Conservation (phyloP, 305 asterid genomes). For the Stenogyne calaminthoides region DNA sequence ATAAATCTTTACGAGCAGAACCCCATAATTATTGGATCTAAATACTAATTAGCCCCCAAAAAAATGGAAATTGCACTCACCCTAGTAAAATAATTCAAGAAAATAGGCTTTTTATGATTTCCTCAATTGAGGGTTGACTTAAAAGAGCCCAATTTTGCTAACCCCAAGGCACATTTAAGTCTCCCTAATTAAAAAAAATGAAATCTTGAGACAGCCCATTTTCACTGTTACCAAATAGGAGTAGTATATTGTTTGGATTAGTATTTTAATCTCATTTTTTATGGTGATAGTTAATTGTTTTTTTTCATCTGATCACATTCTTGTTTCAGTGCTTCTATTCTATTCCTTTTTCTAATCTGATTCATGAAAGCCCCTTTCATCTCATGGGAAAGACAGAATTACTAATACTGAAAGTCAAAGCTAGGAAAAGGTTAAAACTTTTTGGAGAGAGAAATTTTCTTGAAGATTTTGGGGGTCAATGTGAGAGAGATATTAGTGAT, state of each 20-base stretch:
- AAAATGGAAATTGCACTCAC: slow-evolving; percentile 26
- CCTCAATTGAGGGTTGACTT: slow-evolving; percentile 66
- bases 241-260: not conserved
- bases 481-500: slow-evolving; percentile 20
- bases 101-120: slow-evolving; percentile 34
- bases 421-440: slow-evolving; percentile 27
- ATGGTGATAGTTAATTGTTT: slow-evolving; percentile 15
- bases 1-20: slow-evolving; percentile 50
- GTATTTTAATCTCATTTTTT: slow-evolving; percentile 8
- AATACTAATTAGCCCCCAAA: slow-evolving; percentile 19
- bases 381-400: slow-evolving; percentile 39
- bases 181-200: slow-evolving; percentile 29
- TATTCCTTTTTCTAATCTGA: slow-evolving; percentile 36
- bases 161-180: slow-evolving; percentile 67
- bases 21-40: slow-evolving; percentile 54
- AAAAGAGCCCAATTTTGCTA: slow-evolving; percentile 42
- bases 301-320: slow-evolving; percentile 50
- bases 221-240: slow-evolving; percentile 3
- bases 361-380: slow-evolving; percentile 38
- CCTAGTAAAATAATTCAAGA: slow-evolving; percentile 17
- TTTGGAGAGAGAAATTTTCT: not conserved
- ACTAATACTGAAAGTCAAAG: slow-evolving; percentile 55
- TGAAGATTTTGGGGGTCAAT: slow-evolving; percentile 34
- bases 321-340: slow-evolving; percentile 48
- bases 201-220: slow-evolving; percentile 31